Evolutionary conservation across 148 eudicot species (phyloP).

Genomic region (Nepenthes mirabilis): DNA sequence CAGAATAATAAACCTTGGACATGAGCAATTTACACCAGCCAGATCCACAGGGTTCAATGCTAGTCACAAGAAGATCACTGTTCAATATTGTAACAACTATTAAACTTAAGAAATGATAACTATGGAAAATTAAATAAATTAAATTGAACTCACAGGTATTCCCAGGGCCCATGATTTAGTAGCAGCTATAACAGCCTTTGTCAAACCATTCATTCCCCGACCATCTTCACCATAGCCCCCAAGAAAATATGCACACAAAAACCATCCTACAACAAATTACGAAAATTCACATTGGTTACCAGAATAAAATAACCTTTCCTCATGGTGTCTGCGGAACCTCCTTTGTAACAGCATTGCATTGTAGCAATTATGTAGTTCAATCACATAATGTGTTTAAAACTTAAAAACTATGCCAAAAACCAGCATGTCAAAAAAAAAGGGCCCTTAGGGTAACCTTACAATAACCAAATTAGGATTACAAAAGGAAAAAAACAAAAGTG

Average conservation of each 20-base stretch:
- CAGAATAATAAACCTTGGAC: no score
- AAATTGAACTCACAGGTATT: conserved; percentile 46
- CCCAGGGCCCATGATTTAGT: conserved; percentile 87
- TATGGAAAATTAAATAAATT: not conserved
- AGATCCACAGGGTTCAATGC: no score
- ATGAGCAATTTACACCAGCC: no score
- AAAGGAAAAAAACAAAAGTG: no score
- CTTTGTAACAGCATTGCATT: no score
- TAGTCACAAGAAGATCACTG: no score
- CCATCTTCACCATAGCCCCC: conserved; percentile 89
- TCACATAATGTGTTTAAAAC: not conserved
- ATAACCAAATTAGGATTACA: no score
- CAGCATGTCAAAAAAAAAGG: no score
- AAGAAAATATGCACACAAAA: conserved; percentile 82
- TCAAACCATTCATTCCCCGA: conserved; percentile 64
- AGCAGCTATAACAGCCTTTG: conserved; percentile 67
- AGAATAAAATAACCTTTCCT: not conserved
- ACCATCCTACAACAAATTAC: conserved; percentile 56
- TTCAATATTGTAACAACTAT: no score
- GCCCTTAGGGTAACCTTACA: no score
- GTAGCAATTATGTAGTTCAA: no score
- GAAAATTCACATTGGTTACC: not conserved
- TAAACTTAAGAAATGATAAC: no score
- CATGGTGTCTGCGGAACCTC: not conserved
- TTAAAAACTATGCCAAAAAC: not conserved